Evolutionary conservation across 257 asterid genomes (phyloP).

Genomic region (Lantana camara): DNA sequence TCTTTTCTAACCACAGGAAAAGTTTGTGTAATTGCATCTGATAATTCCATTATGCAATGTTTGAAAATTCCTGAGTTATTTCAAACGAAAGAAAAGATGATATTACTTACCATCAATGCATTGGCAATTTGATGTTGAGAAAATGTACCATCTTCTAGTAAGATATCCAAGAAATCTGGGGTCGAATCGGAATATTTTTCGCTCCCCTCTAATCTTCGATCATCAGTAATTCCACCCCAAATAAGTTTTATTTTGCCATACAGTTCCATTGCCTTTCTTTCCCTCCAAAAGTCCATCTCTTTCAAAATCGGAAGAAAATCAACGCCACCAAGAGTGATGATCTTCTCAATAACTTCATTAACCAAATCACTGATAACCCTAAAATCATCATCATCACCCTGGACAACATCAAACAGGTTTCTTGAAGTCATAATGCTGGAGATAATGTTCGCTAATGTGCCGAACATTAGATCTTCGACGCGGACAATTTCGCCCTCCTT

Average conservation of each 20-base stretch:
- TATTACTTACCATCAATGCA: conserved; percentile 7
- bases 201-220: neutral
- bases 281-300: conserved; percentile 23
- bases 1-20: too few relatives aligned
- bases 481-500: conserved; percentile 12
- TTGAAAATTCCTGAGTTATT: too few relatives aligned
- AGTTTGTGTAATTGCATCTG: too few relatives aligned
- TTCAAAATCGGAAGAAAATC: conserved; percentile 27
- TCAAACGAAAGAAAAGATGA: too few relatives aligned
- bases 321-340: conserved; percentile 1
- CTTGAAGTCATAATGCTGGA: conserved; percentile 11
- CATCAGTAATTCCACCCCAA: conserved; percentile 21
- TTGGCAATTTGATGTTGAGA: conserved; percentile 17
- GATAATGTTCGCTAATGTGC: conserved; percentile 4
- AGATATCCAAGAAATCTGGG: conserved; percentile 25
- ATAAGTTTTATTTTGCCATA: neutral
- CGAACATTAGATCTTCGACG: conserved; percentile 16
- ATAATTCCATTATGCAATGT: too few relatives aligned
- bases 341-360: conserved; percentile 1
- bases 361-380: neutral
- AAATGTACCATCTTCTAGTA: conserved; percentile 9
- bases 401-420: conserved; percentile 7
- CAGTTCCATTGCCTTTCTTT: conserved; percentile 6
- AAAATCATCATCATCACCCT: neutral
- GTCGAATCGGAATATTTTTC: neutral